phyloP scores from a whole-genome alignment of 1,139 yeast genomes.

The Blastobotrys elegans region DNA sequence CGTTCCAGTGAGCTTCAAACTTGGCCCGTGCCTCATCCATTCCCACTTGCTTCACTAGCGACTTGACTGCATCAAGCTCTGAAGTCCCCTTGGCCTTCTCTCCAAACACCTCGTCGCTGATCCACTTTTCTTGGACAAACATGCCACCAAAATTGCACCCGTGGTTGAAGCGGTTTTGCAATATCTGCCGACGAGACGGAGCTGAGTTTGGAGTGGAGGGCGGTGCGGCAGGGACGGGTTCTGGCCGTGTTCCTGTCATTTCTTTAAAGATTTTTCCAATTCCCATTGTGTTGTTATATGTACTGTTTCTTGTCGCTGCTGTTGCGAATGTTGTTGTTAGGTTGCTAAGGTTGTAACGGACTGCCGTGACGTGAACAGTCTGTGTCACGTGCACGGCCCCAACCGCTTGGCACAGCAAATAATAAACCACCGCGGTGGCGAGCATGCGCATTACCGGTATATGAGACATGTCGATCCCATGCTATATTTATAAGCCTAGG shows the following conservation, averaged over 20 bases:
- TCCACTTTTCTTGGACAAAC: constrained; percentile 70
- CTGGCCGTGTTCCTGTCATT: constrained; percentile 2
- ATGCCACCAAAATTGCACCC: constrained; percentile 88
- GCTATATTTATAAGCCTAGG: too few species aligned
- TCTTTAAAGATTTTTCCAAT: constrained; percentile 9
- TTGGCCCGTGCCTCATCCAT: constrained; percentile 48
- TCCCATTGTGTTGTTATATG: constrained; percentile 11
- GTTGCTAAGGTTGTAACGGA: too few species aligned
- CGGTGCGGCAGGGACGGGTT: constrained; percentile 28
- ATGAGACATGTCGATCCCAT: too few species aligned
- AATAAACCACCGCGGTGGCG: not conserved
- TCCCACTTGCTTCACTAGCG: constrained; percentile 47
- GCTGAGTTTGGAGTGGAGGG: constrained; percentile 30
- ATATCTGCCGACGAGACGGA: constrained; percentile 51
- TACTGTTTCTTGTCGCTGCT: constrained; percentile 1
- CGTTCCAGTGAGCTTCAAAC: constrained; percentile 66
- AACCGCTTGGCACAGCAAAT: not conserved
- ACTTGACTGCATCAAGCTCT: constrained; percentile 71
- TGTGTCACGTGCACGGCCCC: too few species aligned
- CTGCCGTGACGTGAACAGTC: too few species aligned
- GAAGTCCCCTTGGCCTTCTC: constrained; percentile 46
- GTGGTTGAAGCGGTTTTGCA: constrained; percentile 60
- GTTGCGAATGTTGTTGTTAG: not conserved
- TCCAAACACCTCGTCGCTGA: constrained; percentile 42
- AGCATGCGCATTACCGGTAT: too few species aligned